These are phyloP conservation scores for Endocarpon pusillum DNA, from an alignment of 495 filamentous ascomycete species.

Conservation along the genomic window DNA sequence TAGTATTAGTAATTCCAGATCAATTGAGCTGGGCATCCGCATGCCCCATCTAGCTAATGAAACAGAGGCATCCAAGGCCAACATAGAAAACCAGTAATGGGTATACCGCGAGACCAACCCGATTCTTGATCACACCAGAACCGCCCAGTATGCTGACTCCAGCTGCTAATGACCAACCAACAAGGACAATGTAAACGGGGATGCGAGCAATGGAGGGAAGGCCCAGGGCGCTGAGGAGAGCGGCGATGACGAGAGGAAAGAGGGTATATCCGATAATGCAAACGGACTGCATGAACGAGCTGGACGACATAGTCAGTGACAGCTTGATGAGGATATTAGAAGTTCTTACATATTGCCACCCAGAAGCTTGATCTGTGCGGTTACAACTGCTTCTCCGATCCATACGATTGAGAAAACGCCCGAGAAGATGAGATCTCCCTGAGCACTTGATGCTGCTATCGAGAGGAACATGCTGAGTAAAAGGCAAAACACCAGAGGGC, in stretches of 20 bases:
- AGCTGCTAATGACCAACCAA: slow-evolving; percentile 84
- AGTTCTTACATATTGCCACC: slow-evolving; percentile 89
- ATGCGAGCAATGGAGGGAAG: slow-evolving; percentile 64
- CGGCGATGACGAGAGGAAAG: slow-evolving; percentile 92
- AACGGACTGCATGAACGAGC: slow-evolving; percentile 91
- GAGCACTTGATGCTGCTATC: slow-evolving; percentile 50
- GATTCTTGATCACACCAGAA: slow-evolving; percentile 84
- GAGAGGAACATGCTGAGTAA: slow-evolving; percentile 74
- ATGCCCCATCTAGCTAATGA: slow-evolving; percentile 79
- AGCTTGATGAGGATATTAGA: slow-evolving; percentile 3
- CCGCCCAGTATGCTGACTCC: slow-evolving; percentile 92
- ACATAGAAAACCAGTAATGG: slow-evolving; percentile 94
- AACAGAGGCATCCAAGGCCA: slow-evolving; percentile 81
- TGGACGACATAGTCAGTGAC: slow-evolving; percentile 17
- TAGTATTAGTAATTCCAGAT: too few species aligned
- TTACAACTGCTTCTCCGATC: slow-evolving; percentile 93
- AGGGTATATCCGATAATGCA: slow-evolving; percentile 98
- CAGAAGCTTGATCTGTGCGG: slow-evolving; percentile 93
- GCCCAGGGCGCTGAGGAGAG: slow-evolving; percentile 66
- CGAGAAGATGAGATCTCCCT: slow-evolving; percentile 78
- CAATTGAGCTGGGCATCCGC: too few species aligned
- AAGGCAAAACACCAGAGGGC: slow-evolving; percentile 83
- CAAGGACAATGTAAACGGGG: slow-evolving; percentile 74
- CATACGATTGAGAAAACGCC: slow-evolving; percentile 93
- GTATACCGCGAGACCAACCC: slow-evolving; percentile 88